These are phyloP conservation scores for Rhodotorula sp. DNA, from an alignment of 1,284 basidiomycete species.

Conservation along the genomic window DNA sequence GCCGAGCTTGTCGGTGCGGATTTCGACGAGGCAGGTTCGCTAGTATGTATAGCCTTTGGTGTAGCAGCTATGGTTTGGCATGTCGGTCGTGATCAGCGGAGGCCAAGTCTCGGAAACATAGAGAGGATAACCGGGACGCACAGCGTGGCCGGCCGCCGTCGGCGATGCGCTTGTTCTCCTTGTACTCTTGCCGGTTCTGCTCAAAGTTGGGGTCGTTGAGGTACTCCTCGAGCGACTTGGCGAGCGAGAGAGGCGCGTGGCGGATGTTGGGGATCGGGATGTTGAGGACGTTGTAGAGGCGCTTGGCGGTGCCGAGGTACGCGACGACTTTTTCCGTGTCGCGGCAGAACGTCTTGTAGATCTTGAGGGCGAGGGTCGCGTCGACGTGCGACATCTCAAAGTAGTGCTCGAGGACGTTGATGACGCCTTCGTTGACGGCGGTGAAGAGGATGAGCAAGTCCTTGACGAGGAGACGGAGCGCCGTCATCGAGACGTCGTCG, in stretches of 20 bases:
- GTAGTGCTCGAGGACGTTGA: slow-evolving; percentile 96
- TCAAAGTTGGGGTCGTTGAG: slow-evolving; percentile 94
- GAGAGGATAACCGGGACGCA: no score
- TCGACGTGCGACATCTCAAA: slow-evolving; percentile 97
- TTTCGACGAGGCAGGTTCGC: not conserved
- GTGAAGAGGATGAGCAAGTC: slow-evolving; percentile 94
- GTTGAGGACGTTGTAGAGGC: slow-evolving; percentile 86
- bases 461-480: slow-evolving; percentile 93
- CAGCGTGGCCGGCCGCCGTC: slow-evolving; percentile 56
- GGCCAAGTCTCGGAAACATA: no score
- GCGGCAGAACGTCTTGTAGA: slow-evolving; percentile 92
- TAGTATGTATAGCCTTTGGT: not conserved
- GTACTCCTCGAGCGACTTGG: slow-evolving; percentile 91
- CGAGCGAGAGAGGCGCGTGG: slow-evolving; percentile 91
- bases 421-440: slow-evolving; percentile 95
- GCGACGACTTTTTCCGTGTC: slow-evolving; percentile 94
- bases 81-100: not conserved
- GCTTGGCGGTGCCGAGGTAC: slow-evolving; percentile 87
- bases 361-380: slow-evolving; percentile 75
- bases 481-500: slow-evolving; percentile 85
- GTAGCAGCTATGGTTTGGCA: not conserved
- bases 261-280: slow-evolving; percentile 91
- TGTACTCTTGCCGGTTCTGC: slow-evolving; percentile 88
- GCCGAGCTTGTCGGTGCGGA: slow-evolving; percentile 15
- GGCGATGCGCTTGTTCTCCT: slow-evolving; percentile 72